These are phyloP conservation scores for Aphanomyces stellatus DNA, from an alignment of 352 stramenopile species.

Conservation along the genomic window DNA sequence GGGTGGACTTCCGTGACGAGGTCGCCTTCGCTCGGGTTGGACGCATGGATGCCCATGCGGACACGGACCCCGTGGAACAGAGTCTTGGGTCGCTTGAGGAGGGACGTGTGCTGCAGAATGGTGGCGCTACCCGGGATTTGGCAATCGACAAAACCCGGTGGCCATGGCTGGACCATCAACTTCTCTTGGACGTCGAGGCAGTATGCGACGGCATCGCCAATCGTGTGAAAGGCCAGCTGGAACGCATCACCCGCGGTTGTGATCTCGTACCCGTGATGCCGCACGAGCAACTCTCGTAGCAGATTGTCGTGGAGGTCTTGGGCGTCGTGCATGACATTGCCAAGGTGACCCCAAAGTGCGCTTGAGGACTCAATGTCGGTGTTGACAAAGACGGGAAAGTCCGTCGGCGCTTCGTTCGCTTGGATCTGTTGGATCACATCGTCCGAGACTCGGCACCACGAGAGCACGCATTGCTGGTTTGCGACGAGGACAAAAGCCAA, in stretches of 20 bases:
- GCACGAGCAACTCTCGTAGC: slow-evolving; percentile 29
- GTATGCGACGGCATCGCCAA: slow-evolving; percentile 46
- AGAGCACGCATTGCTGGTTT: neutral
- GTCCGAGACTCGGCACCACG: slow-evolving; percentile 2
- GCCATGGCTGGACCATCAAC: slow-evolving; percentile 33
- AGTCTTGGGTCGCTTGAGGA: slow-evolving; percentile 20
- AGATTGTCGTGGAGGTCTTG: slow-evolving; percentile 52
- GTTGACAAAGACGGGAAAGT: slow-evolving; percentile 51
- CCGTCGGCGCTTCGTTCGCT: slow-evolving; percentile 23
- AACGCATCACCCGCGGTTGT: slow-evolving; percentile 48
- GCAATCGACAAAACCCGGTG: slow-evolving; percentile 35
- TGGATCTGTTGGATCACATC: slow-evolving; percentile 1
- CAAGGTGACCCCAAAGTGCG: slow-evolving; percentile 33
- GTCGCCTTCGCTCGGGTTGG: slow-evolving; percentile 30
- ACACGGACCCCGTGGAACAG: slow-evolving; percentile 44
- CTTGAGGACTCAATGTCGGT: slow-evolving; percentile 57
- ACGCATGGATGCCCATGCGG: slow-evolving; percentile 52
- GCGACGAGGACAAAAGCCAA: slow-evolving; percentile 14
- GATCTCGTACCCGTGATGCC: slow-evolving; percentile 47
- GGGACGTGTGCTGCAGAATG: slow-evolving; percentile 22
- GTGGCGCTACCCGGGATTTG: slow-evolving; percentile 26
- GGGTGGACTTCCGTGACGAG: slow-evolving; percentile 39
- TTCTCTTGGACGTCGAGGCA: slow-evolving; percentile 42
- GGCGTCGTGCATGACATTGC: slow-evolving; percentile 33
- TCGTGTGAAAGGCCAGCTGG: slow-evolving; percentile 46